These are phyloP conservation scores for Euphorbia celastroides DNA, from an alignment of 441 rosid genomes.

Conservation along the genomic window DNA sequence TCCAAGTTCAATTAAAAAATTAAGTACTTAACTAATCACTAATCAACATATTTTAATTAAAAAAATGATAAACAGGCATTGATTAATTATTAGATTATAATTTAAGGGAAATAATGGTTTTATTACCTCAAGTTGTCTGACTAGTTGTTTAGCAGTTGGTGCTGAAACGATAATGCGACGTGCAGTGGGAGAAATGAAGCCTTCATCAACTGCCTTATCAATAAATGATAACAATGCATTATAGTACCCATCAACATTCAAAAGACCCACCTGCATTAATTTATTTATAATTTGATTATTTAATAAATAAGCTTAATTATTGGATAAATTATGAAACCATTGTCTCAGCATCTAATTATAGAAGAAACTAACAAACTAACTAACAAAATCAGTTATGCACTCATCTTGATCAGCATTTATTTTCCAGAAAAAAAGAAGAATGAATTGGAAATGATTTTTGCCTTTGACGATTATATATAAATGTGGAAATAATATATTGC, in stretches of 20 bases:
- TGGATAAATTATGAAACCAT: slow-evolving; percentile 6
- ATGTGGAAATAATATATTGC: slow-evolving; percentile 23
- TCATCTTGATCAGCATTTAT: slow-evolving; percentile 6
- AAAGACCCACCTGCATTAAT: slow-evolving; percentile 61
- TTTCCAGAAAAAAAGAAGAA: not conserved
- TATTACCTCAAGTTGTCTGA: slow-evolving; percentile 90
- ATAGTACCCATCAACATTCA: slow-evolving; percentile 88
- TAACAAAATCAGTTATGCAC: not conserved
- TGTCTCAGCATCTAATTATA: slow-evolving; percentile 6
- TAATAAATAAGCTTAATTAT: slow-evolving; percentile 13
- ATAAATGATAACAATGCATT: slow-evolving; percentile 68
- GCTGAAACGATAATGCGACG: slow-evolving; percentile 87
- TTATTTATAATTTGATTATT: no score
- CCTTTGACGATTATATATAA: slow-evolving; percentile 16
- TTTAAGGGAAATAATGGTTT: no score
- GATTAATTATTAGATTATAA: no score
- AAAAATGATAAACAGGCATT: no score
- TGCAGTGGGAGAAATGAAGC: slow-evolving; percentile 71
- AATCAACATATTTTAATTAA: not conserved
- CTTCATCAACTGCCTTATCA: slow-evolving; percentile 92
- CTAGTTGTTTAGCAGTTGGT: slow-evolving; percentile 61
- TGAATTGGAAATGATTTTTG: slow-evolving; percentile 1
- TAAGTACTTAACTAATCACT: not conserved
- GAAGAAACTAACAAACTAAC: not conserved
- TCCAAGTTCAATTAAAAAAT: not conserved